A percentile compares a stretch with the other conserved stretches of the same genome.
Evolutionary conservation across 1,284 basidiomycete species (phyloP).

Genomic region (Trametes versicolor): DNA sequence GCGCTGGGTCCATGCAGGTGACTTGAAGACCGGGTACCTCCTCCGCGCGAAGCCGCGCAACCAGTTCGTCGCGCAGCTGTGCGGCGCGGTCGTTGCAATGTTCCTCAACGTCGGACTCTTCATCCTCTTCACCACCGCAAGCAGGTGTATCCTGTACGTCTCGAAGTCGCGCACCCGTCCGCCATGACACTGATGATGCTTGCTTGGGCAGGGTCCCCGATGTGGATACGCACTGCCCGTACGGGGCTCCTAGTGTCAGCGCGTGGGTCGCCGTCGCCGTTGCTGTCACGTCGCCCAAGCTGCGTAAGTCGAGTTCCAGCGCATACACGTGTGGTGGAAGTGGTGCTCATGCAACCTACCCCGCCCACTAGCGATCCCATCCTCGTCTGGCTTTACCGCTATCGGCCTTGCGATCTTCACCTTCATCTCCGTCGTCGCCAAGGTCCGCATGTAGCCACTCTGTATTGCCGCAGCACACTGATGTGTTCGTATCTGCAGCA

Average conservation of each 20-base stretch:
- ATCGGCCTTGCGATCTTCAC: constrained; percentile 62
- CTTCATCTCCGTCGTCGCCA: constrained; percentile 57
- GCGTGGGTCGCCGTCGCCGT: constrained; percentile 73
- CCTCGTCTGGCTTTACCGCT: constrained; percentile 69
- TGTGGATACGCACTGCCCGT: constrained; percentile 52
- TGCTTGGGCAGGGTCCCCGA: neutral
- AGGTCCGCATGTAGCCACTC: constrained; percentile 30
- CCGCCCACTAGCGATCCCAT: constrained; percentile 54
- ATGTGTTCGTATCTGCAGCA: constrained; percentile 38
- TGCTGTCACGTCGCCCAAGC: constrained; percentile 58
- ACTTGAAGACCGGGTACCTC: constrained; percentile 68
- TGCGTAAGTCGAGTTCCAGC: constrained; percentile 48
- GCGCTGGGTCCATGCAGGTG: neutral
- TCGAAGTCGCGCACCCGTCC: too few relatives aligned
- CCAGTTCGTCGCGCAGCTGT: constrained; percentile 73
- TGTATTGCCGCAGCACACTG: neutral
- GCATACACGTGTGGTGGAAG: neutral
- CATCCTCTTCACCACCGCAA: constrained; percentile 70
- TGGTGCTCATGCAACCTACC: neutral
- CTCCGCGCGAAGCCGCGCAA: constrained; percentile 72
- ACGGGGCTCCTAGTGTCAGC: constrained; percentile 65
- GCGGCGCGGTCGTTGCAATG: constrained; percentile 64
- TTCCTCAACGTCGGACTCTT: constrained; percentile 67
- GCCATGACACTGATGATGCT: neutral
- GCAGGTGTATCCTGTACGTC: constrained; percentile 65